A percentile compares a stretch with the other conserved stretches of the same genome.
These are phyloP conservation scores for Pythium sp. DNA, from an alignment of 352 stramenopile genomes.

Conservation along the genomic window DNA sequence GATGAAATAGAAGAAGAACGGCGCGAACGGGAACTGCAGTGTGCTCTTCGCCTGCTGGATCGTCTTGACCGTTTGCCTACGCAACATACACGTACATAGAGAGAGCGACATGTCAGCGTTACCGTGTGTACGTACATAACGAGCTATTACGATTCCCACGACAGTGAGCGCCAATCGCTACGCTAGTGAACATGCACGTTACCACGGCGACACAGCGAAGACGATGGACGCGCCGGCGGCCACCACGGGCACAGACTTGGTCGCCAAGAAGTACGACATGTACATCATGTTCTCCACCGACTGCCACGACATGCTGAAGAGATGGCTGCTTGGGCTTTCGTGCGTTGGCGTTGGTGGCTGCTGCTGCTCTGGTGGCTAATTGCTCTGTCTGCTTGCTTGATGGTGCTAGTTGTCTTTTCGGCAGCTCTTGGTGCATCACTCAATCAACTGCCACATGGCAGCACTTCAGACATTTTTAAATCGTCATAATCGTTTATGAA, in stretches of 20 bases:
- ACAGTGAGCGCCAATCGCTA: not conserved
- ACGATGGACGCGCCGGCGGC: conserved; percentile 58
- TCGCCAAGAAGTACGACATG: conserved; percentile 68
- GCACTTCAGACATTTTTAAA: not conserved
- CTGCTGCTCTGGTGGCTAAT: not conserved
- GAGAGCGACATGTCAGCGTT: not conserved
- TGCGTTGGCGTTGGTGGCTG: not conserved
- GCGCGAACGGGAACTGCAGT: conserved; percentile 73
- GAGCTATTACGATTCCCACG: not conserved
- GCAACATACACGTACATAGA: not conserved
- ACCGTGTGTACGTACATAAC: not conserved
- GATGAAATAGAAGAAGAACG: conserved; percentile 85
- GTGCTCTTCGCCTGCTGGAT: conserved; percentile 69
- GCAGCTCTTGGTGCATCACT: not conserved
- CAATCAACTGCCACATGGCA: conserved; percentile 13
- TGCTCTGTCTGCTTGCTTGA: not conserved
- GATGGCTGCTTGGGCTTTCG: not conserved
- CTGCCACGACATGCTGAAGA: conserved; percentile 44
- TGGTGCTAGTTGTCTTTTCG: not conserved
- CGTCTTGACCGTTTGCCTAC: conserved; percentile 54
- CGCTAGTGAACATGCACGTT: not conserved
- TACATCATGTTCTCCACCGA: conserved; percentile 61
- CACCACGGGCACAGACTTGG: conserved; percentile 59
- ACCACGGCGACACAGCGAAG: conserved; percentile 73
- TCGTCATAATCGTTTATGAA: not conserved